Evolutionary conservation across 768 basidiomycete genomes (phyloP).

Genomic region (Russula griseocarnosa): DNA sequence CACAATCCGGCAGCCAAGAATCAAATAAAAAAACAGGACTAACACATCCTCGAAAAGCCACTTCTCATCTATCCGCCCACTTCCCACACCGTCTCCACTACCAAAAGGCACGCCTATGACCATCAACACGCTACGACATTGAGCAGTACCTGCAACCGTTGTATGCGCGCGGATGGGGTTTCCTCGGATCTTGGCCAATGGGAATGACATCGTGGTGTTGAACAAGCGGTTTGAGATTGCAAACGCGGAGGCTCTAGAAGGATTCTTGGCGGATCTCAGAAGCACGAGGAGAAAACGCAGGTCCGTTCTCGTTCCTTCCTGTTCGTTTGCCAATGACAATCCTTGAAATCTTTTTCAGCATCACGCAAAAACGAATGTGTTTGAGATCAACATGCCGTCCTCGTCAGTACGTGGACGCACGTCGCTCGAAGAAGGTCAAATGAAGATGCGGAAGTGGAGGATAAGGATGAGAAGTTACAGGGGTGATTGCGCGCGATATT

Average conservation of each 20-base stretch:
- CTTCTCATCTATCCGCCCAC: constrained; percentile 5
- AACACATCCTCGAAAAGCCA: not conserved
- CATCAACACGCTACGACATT: constrained; percentile 18
- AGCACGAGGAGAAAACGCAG: constrained; percentile 12
- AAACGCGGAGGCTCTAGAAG: constrained; percentile 1
- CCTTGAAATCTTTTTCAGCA: no score
- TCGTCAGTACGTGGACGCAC: no score
- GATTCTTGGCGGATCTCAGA: constrained; percentile 6
- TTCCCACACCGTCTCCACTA: not conserved
- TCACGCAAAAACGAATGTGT: no score
- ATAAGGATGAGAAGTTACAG: not conserved
- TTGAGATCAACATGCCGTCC: no score
- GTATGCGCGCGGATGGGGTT: constrained; percentile 15
- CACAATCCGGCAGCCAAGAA: not conserved
- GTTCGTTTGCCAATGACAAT: no score
- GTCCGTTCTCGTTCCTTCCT: not conserved
- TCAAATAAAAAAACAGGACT: not conserved
- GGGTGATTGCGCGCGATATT: constrained; percentile 22
- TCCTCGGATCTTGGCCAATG: constrained; percentile 14
- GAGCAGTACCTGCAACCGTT: constrained; percentile 15
- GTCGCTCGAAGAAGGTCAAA: not conserved
- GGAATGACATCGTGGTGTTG: constrained; percentile 18
- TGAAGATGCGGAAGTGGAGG: not conserved
- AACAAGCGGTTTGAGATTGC: constrained; percentile 14
- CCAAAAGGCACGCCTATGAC: constrained; percentile 1